These are phyloP conservation scores for Cordyceps sp. DNA, from an alignment of 2,329 filamentous ascomycete genomes.

Conservation along the genomic window DNA sequence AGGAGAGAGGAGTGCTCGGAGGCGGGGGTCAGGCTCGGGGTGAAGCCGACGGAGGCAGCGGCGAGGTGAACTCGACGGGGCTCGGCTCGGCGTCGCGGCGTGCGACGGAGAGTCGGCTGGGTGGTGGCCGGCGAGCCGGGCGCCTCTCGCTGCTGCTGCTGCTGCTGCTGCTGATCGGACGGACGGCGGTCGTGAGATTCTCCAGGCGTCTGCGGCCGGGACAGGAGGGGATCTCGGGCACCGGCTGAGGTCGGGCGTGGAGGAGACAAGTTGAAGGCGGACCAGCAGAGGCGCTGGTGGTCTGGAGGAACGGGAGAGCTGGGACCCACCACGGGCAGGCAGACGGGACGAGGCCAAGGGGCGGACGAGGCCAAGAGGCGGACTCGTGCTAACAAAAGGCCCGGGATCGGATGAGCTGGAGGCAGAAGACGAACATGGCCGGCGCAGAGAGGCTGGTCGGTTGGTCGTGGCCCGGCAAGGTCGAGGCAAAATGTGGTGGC, in stretches of 20 bases:
- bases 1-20: constrained; percentile 1
- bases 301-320: background rate
- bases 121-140: too few relatives aligned
- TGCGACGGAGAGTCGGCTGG: constrained; percentile 30
- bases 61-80: constrained; percentile 26
- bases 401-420: background rate
- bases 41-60: constrained; percentile 30
- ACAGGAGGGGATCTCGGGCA: constrained; percentile 24
- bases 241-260: constrained; percentile 17
- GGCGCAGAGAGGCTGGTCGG: background rate
- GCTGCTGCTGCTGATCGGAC: too few relatives aligned
- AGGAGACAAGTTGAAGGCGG: constrained; percentile 30
- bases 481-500: constrained; percentile 3
- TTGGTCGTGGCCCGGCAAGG: background rate
- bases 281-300: constrained; percentile 15
- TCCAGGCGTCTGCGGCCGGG: constrained; percentile 20
- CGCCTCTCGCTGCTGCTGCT: too few relatives aligned
- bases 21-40: constrained; percentile 15
- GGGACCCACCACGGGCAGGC: too few relatives aligned
- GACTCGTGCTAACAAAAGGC: background rate
- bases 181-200: constrained; percentile 24
- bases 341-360: background rate
- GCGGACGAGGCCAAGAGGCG: background rate
- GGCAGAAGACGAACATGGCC: background rate
- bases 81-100: constrained; percentile 31